A percentile compares a stretch with the other conserved stretches of the same genome.
phyloP scores from a whole-genome alignment of 2,329 filamentous ascomycete species.

The Elsinoe arachidis region DNA sequence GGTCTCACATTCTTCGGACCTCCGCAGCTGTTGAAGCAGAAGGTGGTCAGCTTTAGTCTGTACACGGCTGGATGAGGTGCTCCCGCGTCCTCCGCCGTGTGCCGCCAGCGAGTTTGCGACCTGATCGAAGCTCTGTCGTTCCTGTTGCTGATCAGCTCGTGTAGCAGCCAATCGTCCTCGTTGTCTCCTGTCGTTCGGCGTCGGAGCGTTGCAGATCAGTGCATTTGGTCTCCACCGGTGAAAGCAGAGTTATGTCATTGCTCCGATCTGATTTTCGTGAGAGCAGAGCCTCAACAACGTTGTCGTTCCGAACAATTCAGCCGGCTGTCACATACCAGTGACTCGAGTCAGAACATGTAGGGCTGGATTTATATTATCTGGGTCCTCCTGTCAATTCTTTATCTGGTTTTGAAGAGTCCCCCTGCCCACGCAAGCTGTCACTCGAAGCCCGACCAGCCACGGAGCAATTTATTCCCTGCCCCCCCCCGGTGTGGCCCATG shows the following conservation, averaged over 20 bases:
- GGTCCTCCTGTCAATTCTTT: background rate
- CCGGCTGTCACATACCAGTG: too few species aligned
- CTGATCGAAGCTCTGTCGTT: background rate
- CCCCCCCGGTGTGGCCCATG: background rate
- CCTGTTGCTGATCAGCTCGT: background rate
- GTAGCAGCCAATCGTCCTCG: background rate
- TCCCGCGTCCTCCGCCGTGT: background rate
- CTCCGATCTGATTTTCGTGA: background rate
- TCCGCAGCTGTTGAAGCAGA: background rate
- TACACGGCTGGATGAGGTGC: background rate
- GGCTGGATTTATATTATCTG: background rate
- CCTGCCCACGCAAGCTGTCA: background rate
- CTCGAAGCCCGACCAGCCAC: background rate
- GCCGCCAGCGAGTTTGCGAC: background rate
- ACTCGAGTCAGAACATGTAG: background rate
- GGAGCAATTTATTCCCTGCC: background rate
- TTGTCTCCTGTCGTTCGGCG: constrained; percentile 2
- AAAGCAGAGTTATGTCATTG: constrained; percentile 1
- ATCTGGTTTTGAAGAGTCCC: background rate
- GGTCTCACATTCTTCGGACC: background rate
- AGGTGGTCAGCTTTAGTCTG: background rate
- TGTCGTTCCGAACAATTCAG: background rate
- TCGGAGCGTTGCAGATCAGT: constrained; percentile 7
- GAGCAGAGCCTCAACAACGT: background rate
- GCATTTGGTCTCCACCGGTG: background rate